Percentiles rank a stretch among this genome's conserved stretches.
phyloP scores from a whole-genome alignment of 2,329 filamentous ascomycete species.

The Fusarium coicis region DNA sequence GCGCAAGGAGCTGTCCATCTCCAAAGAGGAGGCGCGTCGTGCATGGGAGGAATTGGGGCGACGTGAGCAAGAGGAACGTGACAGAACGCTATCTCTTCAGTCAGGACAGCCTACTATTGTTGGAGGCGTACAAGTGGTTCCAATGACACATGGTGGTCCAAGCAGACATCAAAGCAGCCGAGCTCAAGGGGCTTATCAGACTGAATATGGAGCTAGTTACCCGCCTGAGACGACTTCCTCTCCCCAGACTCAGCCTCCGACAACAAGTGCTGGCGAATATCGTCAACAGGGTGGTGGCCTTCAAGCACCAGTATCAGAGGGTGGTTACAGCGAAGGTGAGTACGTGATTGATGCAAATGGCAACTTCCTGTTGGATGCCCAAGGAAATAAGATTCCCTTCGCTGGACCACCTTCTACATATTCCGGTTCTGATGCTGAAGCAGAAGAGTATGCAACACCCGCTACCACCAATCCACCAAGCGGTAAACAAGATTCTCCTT shows the following conservation, averaged over 20 bases:
- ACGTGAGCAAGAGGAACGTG: conserved; percentile 91
- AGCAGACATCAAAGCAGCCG: conserved; percentile 63
- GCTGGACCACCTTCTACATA: conserved; percentile 57
- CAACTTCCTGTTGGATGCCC: conserved; percentile 69
- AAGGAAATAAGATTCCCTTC: conserved; percentile 68
- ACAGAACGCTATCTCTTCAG: conserved; percentile 85
- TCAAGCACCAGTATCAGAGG: conserved; percentile 61
- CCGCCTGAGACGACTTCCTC: conserved; percentile 55
- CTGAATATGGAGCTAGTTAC: conserved; percentile 47
- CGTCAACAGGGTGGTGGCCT: conserved; percentile 38
- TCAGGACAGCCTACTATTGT: conserved; percentile 89
- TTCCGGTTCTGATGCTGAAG: conserved; percentile 61
- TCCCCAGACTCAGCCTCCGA: conserved; percentile 52
- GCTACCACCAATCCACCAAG: conserved; percentile 56
- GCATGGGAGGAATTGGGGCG: conserved; percentile 98
- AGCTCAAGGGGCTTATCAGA: conserved; percentile 47
- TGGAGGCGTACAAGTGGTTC: conserved; percentile 93
- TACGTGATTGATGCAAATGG: conserved; percentile 73
- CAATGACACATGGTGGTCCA: conserved; percentile 80
- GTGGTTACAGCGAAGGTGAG: conserved; percentile 75
- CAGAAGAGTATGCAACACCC: conserved; percentile 69
- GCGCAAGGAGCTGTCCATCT: conserved; percentile 92
- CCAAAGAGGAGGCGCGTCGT: conserved; percentile 92
- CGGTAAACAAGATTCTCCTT: conserved; percentile 48
- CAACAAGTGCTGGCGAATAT: conserved; percentile 46